These are phyloP conservation scores for Talaromyces verruculosus DNA, from an alignment of 2,329 filamentous ascomycete species.

Conservation along the genomic window DNA sequence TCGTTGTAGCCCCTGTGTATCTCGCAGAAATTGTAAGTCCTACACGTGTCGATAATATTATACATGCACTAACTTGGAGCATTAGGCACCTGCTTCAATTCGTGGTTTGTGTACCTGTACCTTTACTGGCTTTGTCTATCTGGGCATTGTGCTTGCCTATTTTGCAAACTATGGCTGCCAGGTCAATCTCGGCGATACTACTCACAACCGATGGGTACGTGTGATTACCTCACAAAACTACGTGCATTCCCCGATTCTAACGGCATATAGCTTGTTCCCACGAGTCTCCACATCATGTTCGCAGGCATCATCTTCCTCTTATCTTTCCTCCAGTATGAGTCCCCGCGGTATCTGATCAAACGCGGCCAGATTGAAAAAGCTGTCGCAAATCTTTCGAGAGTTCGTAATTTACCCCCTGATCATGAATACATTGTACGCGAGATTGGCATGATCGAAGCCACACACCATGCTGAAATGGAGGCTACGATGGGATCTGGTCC, in stretches of 20 bases:
- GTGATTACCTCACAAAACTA: background rate
- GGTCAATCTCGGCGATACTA: constrained; percentile 42
- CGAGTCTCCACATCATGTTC: constrained; percentile 53
- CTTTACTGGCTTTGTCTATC: constrained; percentile 67
- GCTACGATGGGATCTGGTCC: background rate
- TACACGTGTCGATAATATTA: background rate
- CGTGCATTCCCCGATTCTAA: background rate
- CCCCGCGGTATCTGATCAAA: constrained; percentile 67
- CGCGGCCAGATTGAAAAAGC: constrained; percentile 54
- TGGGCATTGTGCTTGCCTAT: constrained; percentile 73
- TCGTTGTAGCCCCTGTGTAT: constrained; percentile 56
- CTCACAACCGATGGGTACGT: background rate
- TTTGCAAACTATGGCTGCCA: constrained; percentile 64
- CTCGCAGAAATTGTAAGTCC: background rate
- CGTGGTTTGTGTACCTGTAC: constrained; percentile 68
- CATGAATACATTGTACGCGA: constrained; percentile 6
- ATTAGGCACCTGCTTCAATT: constrained; percentile 36
- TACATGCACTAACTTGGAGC: background rate
- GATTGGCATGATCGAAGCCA: background rate
- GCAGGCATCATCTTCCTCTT: constrained; percentile 66
- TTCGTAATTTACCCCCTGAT: background rate
- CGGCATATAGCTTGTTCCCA: background rate
- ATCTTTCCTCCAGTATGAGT: constrained; percentile 65
- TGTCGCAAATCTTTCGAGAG: background rate
- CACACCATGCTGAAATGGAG: background rate